Percentiles rank a stretch among this genome's conserved stretches.
These are phyloP conservation scores for Penicillium sp. DNA, from an alignment of 2,329 filamentous ascomycete species.

Conservation along the genomic window DNA sequence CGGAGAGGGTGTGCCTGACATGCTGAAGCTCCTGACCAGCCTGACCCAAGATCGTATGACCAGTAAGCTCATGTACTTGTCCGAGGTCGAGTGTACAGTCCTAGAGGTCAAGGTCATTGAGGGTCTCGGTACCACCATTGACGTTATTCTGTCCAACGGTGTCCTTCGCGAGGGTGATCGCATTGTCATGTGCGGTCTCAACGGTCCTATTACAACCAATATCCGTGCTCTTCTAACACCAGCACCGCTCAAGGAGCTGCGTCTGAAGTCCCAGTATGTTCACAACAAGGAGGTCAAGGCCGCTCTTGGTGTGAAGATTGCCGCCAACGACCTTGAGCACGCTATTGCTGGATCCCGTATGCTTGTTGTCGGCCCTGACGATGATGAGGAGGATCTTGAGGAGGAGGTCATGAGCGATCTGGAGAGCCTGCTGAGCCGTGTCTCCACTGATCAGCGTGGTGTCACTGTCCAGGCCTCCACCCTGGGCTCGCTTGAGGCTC, in stretches of 20 bases:
- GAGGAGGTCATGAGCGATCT: slow-evolving; percentile 95
- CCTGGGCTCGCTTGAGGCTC: slow-evolving; percentile 86
- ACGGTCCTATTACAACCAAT: slow-evolving; percentile 88
- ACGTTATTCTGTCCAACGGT: slow-evolving; percentile 93
- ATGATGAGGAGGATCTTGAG: slow-evolving; percentile 92
- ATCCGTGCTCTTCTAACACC: slow-evolving; percentile 90
- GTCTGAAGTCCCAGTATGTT: slow-evolving; percentile 90
- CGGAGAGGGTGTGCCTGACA: slow-evolving; percentile 97
- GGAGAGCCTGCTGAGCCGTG: slow-evolving; percentile 78
- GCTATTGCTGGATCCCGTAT: slow-evolving; percentile 94
- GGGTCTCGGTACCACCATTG: slow-evolving; percentile 96
- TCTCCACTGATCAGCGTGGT: slow-evolving; percentile 84
- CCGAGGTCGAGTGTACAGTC: slow-evolving; percentile 93
- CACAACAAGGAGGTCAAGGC: slow-evolving; percentile 99
- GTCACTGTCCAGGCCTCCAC: slow-evolving; percentile 96
- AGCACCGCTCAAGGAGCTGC: slow-evolving; percentile 82
- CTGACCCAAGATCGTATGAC: slow-evolving; percentile 97
- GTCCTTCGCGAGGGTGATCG: slow-evolving; percentile 87
- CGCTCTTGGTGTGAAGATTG: slow-evolving; percentile 96
- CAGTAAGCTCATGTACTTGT: slow-evolving; percentile 92
- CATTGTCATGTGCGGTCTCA: slow-evolving; percentile 91
- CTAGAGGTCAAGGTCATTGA: slow-evolving; percentile 99
- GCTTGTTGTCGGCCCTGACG: slow-evolving; percentile 84
- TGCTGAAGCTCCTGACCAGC: slow-evolving; percentile 88
- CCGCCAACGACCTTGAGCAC: slow-evolving; percentile 85